phyloP scores from a whole-genome alignment of 129 eudicot genomes.

The Saposhnikovia divaricata region DNA sequence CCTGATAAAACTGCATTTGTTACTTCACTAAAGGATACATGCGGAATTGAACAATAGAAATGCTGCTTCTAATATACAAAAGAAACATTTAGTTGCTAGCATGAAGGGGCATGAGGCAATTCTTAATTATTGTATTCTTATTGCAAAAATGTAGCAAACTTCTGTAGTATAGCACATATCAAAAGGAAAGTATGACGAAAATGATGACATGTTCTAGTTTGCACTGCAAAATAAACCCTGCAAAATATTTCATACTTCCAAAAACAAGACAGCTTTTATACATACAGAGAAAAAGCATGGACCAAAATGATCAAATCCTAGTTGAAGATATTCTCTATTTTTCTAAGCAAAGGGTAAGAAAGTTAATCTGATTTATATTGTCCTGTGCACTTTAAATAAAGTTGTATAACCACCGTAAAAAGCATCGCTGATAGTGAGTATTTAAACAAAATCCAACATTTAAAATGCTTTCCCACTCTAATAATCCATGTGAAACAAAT shows the following conservation, averaged over 20 bases:
- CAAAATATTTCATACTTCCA: neutral
- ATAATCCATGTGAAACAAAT: neutral
- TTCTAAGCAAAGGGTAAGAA: neutral
- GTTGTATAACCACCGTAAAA: neutral
- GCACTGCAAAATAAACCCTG: neutral
- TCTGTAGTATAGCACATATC: neutral
- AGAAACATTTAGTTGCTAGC: neutral
- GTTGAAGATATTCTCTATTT: neutral
- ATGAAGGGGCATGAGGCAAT: neutral
- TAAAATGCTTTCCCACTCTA: neutral
- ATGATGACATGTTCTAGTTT: neutral
- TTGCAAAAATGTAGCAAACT: neutral
- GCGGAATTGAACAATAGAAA: neutral
- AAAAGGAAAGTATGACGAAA: neutral
- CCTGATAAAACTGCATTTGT: slow-evolving; percentile 28
- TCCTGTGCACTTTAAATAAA: no score
- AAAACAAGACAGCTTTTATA: neutral
- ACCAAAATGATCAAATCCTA: neutral
- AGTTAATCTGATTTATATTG: no score
- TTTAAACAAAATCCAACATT: neutral
- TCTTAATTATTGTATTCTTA: neutral
- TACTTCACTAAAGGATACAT: neutral
- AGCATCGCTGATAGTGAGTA: neutral
- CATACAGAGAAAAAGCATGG: neutral
- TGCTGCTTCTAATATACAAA: neutral